Percentiles rank a stretch among this genome's conserved stretches.
These are phyloP conservation scores for Podospora pseudocomata DNA, from an alignment of 495 filamentous ascomycete genomes.

Conservation along the genomic window DNA sequence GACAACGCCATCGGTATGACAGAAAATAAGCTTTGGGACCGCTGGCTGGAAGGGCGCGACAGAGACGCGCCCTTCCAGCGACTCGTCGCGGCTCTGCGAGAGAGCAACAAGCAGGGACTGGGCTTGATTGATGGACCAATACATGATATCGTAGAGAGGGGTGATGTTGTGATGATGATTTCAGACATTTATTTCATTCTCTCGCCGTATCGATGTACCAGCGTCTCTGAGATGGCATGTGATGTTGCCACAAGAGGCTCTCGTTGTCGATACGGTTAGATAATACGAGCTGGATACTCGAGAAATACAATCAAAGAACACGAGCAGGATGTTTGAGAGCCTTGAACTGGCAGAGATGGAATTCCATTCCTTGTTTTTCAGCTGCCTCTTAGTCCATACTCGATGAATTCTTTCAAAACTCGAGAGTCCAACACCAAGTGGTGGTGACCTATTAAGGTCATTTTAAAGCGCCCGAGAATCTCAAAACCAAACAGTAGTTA, in stretches of 20 bases:
- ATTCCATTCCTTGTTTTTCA: no score
- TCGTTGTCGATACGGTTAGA: not conserved
- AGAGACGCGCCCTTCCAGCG: not conserved
- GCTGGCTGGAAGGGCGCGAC: not conserved
- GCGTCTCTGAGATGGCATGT: not conserved
- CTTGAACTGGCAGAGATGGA: no score
- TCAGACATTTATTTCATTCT: not conserved
- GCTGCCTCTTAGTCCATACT: no score
- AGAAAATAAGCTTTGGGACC: not conserved
- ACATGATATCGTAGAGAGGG: not conserved
- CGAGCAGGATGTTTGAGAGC: no score
- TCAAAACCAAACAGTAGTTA: no score
- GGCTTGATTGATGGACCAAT: not conserved
- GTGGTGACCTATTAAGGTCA: no score
- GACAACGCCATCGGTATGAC: not conserved
- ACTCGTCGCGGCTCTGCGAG: not conserved
- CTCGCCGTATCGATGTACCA: not conserved
- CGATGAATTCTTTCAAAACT: no score
- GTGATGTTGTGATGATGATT: not conserved
- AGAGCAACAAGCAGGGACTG: not conserved
- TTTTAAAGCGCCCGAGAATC: no score
- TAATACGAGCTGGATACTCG: not conserved
- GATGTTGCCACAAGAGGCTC: not conserved
- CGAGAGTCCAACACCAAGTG: no score
- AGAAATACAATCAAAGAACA: no score